These are phyloP conservation scores for Pseudoperonospora humuli DNA, from an alignment of 352 stramenopile species.

Conservation along the genomic window DNA sequence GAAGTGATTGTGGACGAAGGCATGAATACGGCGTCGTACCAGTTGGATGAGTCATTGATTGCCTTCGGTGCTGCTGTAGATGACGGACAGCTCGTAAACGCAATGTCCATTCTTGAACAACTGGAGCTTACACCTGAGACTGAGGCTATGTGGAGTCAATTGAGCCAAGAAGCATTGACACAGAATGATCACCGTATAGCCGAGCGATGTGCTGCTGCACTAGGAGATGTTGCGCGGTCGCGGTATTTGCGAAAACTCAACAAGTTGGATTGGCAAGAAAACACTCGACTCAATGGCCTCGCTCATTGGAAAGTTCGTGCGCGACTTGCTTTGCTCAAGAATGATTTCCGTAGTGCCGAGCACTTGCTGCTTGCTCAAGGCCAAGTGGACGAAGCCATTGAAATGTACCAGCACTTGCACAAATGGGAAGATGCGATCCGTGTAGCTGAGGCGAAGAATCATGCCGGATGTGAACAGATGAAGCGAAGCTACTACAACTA, in stretches of 20 bases:
- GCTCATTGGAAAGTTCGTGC: conserved; percentile 86
- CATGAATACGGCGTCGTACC: conserved; percentile 89
- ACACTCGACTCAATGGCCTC: too few relatives aligned
- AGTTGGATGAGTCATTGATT: conserved; percentile 92
- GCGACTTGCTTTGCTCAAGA: conserved; percentile 87
- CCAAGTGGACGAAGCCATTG: conserved; percentile 90
- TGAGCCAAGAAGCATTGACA: conserved; percentile 78
- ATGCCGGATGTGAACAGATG: conserved; percentile 78
- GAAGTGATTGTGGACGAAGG: conserved; percentile 94
- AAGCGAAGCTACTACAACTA: too few relatives aligned
- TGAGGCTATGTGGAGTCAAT: too few relatives aligned
- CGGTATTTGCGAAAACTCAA: conserved; percentile 87
- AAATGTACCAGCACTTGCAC: conserved; percentile 93
- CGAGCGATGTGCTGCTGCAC: conserved; percentile 86
- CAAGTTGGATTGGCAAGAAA: conserved; percentile 85
- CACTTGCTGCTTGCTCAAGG: conserved; percentile 87
- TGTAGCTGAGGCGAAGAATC: conserved; percentile 81
- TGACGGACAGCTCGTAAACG: conserved; percentile 83
- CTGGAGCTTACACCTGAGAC: too few relatives aligned
- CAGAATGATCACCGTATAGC: conserved; percentile 87
- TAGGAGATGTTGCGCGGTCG: too few relatives aligned
- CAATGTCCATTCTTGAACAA: too few relatives aligned
- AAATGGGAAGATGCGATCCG: conserved; percentile 93
- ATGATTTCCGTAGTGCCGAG: conserved; percentile 88
- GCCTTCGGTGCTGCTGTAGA: conserved; percentile 91